These are phyloP conservation scores for Suillus sp. DNA, from an alignment of 768 basidiomycete species.

Conservation along the genomic window DNA sequence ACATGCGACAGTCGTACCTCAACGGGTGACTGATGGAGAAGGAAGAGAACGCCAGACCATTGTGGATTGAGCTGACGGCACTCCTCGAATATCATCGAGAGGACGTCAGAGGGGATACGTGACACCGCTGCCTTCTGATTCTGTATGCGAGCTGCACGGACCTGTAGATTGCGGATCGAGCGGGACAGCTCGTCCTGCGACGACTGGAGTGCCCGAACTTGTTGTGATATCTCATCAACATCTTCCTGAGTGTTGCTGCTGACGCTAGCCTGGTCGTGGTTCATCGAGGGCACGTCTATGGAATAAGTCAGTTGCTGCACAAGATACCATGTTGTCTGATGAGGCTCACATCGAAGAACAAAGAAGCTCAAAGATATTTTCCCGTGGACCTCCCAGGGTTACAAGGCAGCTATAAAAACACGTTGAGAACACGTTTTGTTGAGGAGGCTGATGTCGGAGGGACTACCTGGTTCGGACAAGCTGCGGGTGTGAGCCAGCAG, in stretches of 20 bases:
- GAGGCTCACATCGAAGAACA: conserved; percentile 26
- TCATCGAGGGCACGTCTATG: conserved; percentile 23
- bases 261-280: conserved; percentile 26
- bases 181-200: conserved; percentile 32
- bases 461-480: conserved; percentile 24
- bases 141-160: conserved; percentile 34
- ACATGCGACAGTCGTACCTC: conserved; percentile 39
- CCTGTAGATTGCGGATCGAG: conserved; percentile 30
- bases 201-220: conserved; percentile 30
- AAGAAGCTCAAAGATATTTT: conserved; percentile 23
- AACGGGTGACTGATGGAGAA: conserved; percentile 35
- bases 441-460: conserved; percentile 21
- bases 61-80: conserved; percentile 34
- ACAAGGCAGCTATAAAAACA: conserved; percentile 30
- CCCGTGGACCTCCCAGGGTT: conserved; percentile 25
- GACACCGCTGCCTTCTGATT: conserved; percentile 31
- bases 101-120: conserved; percentile 34
- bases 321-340: conserved; percentile 6
- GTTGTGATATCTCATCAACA: conserved; percentile 27
- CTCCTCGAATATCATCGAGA: conserved; percentile 35
- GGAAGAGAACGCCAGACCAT: conserved; percentile 34
- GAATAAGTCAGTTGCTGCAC: conserved; percentile 7
- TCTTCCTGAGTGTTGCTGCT: conserved; percentile 22
- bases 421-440: conserved; percentile 34
- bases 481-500: conserved; percentile 20